Evolutionary conservation across 352 stramenopile species (phyloP), one percentile per base, ranked within the genome.

Genomic region (Pythium folliculosum): DNA sequence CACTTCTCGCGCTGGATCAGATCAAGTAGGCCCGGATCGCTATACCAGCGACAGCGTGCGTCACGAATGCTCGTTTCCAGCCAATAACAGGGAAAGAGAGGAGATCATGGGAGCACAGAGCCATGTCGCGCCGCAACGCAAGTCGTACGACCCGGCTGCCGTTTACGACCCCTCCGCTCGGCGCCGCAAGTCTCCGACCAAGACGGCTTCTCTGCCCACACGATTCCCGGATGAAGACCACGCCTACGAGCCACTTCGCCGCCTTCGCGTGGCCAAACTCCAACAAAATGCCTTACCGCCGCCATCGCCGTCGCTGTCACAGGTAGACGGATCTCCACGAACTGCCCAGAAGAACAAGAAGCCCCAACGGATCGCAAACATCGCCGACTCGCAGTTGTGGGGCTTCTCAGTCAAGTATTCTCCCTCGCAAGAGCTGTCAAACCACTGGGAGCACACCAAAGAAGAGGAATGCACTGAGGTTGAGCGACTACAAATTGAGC

Each of bases 271-370:
- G 2, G 44, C 65, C 50, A 71, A 59, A 44, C 38, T 71, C 17
- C 57, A 85, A 35, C 69, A 76, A 3, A 75, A 76, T 6, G 64
- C 78, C 44, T 68, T 64, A 14, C 55, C 50, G 5, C 69, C 73
- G 22, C 69, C 57, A 32, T 67, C 63, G 37, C 60, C 64, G 8
- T 56, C 47, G 5, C 16, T 6, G 21, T 16, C 12, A 32, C 19
- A 25, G 44, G 17, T 32, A 3, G 14, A 25, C 9, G 23, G 9
- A 43, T n/a, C 37, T 5, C 12, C 52, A 47, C 40, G 40, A 6
- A 6, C 14, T 6, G 19, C 40, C 40, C 40, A 9, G 4, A n/a
- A n/a, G n/a, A n/a, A n/a, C n/a, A 23, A 40, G n/a, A 43, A 37
- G 17, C 63, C 30, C 17, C 64, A 65, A 53, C 48, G 60, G 47